Percentiles rank a stretch among this genome's conserved stretches.
These are phyloP conservation scores for Stromatinia cepivora DNA, from an alignment of 2,329 filamentous ascomycete species.

Conservation along the genomic window DNA sequence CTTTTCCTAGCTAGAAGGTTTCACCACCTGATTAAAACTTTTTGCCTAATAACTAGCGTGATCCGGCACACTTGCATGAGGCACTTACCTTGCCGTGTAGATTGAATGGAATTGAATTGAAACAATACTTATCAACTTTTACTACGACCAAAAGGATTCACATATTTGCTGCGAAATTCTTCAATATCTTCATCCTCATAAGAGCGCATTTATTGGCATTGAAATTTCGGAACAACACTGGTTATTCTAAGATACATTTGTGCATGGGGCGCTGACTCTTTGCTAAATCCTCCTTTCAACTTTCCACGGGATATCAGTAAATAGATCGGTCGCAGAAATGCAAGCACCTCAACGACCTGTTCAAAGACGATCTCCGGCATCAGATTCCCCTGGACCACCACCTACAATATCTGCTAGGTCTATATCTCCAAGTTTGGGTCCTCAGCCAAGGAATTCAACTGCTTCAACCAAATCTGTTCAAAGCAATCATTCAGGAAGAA, in stretches of 20 bases:
- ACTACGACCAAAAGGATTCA: background rate
- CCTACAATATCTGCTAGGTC: conserved; percentile 56
- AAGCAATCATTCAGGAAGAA: conserved; percentile 50
- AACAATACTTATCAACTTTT: background rate
- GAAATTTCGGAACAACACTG: background rate
- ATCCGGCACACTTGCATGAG: conserved; percentile 20
- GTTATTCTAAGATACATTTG: background rate
- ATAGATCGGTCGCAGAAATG: conserved; percentile 44
- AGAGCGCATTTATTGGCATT: background rate
- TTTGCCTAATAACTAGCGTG: conserved; percentile 16
- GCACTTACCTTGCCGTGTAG: conserved; percentile 10
- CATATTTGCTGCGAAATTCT: background rate
- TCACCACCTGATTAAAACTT: conserved; percentile 15
- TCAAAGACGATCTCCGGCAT: conserved; percentile 64
- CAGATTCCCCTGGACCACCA: conserved; percentile 56
- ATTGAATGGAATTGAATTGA: conserved; percentile 3
- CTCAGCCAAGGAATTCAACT: conserved; percentile 64
- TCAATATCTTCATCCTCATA: background rate
- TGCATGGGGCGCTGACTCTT: conserved; percentile 25
- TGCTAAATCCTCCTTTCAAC: conserved; percentile 19
- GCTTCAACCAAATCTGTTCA: conserved; percentile 63
- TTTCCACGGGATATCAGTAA: conserved; percentile 3
- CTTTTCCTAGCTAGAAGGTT: conserved; percentile 19
- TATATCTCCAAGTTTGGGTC: conserved; percentile 55
- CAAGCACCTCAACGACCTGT: conserved; percentile 56